Percentiles rank a stretch among this genome's conserved stretches.
Evolutionary conservation across 306 rosid species (phyloP).

Genomic region (Quercus cerris): DNA sequence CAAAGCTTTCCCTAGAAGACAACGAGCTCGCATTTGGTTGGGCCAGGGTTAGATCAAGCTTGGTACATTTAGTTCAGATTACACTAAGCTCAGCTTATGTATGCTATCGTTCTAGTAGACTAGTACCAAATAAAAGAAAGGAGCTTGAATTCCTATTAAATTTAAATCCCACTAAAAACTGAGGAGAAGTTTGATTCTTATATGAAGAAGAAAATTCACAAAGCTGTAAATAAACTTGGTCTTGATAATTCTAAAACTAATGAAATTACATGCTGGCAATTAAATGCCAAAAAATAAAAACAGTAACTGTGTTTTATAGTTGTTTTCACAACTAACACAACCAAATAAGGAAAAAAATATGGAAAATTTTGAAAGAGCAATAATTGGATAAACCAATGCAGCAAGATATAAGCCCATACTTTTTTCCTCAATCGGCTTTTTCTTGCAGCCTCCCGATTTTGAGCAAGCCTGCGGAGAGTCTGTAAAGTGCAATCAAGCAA

Average conservation of each 20-base stretch:
- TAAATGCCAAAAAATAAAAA: not conserved
- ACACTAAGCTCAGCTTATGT: not conserved
- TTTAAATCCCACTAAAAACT: not conserved
- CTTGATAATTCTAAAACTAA: not conserved
- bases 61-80: not conserved
- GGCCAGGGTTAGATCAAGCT: not conserved
- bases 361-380: not conserved
- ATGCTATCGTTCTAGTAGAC: not conserved
- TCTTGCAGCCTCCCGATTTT: constrained; percentile 98
- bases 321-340: not conserved
- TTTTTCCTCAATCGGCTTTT: constrained; percentile 95
- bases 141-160: not conserved
- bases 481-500: constrained; percentile 33
- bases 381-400: not conserved
- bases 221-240: not conserved
- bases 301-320: not conserved
- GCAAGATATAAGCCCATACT: constrained; percentile 35
- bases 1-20: not conserved
- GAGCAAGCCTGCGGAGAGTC: constrained; percentile 96
- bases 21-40: not conserved
- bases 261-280: not conserved
- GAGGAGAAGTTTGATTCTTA: not conserved
- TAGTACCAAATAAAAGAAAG: not conserved
- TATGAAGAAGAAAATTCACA: not conserved
- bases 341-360: not conserved